Evolutionary conservation across 1,284 basidiomycete species (phyloP).

Genomic region (Trametes sp.): DNA sequence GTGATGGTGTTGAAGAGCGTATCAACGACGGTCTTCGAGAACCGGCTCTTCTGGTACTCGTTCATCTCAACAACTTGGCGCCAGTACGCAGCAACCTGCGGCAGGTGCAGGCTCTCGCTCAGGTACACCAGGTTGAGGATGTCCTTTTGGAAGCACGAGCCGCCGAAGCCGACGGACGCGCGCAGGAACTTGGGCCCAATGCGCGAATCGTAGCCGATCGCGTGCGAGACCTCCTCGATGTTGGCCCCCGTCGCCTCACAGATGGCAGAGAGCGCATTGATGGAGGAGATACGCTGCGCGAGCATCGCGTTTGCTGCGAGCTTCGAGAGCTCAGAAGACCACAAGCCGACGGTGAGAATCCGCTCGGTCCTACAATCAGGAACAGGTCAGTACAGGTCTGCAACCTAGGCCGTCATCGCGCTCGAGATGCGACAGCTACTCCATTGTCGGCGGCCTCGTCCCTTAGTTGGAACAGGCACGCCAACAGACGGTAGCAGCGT

Average conservation of each 20-base stretch:
- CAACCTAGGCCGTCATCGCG: not conserved
- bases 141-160: conserved; percentile 99
- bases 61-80: conserved; percentile 94
- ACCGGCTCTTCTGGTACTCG: conserved; percentile 93
- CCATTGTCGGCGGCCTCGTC: not conserved
- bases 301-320: conserved; percentile 99
- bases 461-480: not conserved
- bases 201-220: conserved; percentile 93
- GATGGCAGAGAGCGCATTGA: conserved; percentile 98
- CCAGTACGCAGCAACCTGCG: conserved; percentile 99
- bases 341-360: conserved; percentile 95
- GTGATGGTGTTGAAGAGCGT: conserved; percentile 99
- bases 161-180: conserved; percentile 96
- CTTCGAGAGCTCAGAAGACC: conserved; percentile 99
- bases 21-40: conserved; percentile 91
- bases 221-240: conserved; percentile 97
- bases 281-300: conserved; percentile 96
- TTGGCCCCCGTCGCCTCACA: conserved; percentile 99
- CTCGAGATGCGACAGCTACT: not conserved
- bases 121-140: conserved; percentile 99
- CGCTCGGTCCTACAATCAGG: conserved; percentile 62
- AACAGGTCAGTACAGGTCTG: not conserved
- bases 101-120: conserved; percentile 91
- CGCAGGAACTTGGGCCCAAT: conserved; percentile 97
- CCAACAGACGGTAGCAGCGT: conserved; percentile 6